Evolutionary conservation across 2,329 filamentous ascomycete species (phyloP).

Genomic region (Gnomoniopsis smithogilvyi): DNA sequence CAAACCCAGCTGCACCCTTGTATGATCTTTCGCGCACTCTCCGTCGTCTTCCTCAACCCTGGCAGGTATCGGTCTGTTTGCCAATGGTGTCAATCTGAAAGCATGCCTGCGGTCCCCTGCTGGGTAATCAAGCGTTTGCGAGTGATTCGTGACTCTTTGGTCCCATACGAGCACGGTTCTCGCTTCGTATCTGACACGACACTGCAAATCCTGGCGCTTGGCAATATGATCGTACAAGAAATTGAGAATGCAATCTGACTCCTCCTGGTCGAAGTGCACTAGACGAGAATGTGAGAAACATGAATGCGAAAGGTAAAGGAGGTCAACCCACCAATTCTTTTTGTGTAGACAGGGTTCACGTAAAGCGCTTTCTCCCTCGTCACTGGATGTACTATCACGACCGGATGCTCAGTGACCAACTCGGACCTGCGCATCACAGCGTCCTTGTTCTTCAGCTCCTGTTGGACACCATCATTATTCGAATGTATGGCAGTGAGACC

Average conservation of each 20-base stretch:
- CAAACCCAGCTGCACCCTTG: constrained; percentile 18
- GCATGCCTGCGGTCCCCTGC: constrained; percentile 11
- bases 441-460: constrained; percentile 33
- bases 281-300: background rate
- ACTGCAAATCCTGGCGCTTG: constrained; percentile 61
- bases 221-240: constrained; percentile 68
- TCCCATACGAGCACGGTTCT: constrained; percentile 59
- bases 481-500: constrained; percentile 66
- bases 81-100: constrained; percentile 16
- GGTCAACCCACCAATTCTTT: too few relatives aligned
- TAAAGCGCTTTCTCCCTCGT: constrained; percentile 68
- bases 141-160: constrained; percentile 13
- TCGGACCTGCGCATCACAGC: constrained; percentile 60
- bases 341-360: too few relatives aligned
- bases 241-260: constrained; percentile 62
- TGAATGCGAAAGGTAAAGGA: background rate
- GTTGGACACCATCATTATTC: constrained; percentile 47
- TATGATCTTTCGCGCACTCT: constrained; percentile 16
- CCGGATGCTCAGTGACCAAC: constrained; percentile 57
- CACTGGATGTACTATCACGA: constrained; percentile 63
- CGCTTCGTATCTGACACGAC: constrained; percentile 58
- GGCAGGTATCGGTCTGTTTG: constrained; percentile 16
- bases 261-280: constrained; percentile 24
- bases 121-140: constrained; percentile 11
- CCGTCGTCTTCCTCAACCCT: constrained; percentile 22